Evolutionary conservation across 306 rosid genomes (phyloP).

Genomic region (Albizia julibrissin): DNA sequence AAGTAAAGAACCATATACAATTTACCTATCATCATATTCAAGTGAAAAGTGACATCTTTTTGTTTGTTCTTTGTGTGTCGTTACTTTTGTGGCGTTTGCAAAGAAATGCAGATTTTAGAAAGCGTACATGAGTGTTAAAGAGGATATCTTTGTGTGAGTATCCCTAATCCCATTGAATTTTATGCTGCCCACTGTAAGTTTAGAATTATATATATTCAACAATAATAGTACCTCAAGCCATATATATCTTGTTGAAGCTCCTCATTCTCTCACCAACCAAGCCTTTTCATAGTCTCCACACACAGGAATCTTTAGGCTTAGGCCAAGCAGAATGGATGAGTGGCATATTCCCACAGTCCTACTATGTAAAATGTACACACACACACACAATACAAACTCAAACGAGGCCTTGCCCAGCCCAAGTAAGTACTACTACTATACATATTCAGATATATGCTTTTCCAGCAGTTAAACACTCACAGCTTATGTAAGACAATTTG

Average conservation of each 20-base stretch:
- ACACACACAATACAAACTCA: background rate
- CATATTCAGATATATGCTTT: background rate
- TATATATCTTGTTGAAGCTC: too few relatives aligned
- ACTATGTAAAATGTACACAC: background rate
- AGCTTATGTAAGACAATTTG: background rate
- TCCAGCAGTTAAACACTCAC: background rate
- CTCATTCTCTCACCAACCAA: too few relatives aligned
- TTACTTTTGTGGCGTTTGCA: too few relatives aligned
- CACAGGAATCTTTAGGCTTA: too few relatives aligned
- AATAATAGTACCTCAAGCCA: background rate
- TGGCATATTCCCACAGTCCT: too few relatives aligned
- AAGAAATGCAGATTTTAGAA: too few relatives aligned
- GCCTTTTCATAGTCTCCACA: too few relatives aligned
- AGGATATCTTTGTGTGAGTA: background rate
- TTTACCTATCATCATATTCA: background rate
- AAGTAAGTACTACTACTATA: background rate
- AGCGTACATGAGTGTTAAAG: background rate
- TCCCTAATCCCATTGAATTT: background rate
- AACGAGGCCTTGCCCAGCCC: too few relatives aligned
- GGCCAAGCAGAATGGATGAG: too few relatives aligned
- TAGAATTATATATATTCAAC: background rate
- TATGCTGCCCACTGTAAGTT: background rate
- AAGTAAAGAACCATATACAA: too few relatives aligned
- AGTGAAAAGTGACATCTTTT: too few relatives aligned
- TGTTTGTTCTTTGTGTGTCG: background rate